These are phyloP conservation scores for Cicer arietinum DNA, from an alignment of 306 rosid genomes.

Conservation along the genomic window DNA sequence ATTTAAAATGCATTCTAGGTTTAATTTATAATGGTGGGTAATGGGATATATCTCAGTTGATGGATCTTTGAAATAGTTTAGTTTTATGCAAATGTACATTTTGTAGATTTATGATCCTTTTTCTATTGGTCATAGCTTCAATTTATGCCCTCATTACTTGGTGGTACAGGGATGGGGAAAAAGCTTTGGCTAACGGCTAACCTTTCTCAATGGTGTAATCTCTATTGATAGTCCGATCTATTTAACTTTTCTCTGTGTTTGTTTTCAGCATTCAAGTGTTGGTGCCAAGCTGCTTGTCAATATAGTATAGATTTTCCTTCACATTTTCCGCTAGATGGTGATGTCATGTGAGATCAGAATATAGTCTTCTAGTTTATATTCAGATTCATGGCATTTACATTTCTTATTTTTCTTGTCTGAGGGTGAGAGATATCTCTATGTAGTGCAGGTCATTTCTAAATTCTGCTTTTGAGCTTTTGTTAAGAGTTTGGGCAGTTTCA, in stretches of 20 bases:
- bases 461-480: conserved; percentile 92
- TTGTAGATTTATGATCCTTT: conserved; percentile 34
- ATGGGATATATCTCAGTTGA: conserved; percentile 7
- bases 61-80: conserved; percentile 23
- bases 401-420: conserved; percentile 39
- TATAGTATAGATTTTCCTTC: conserved; percentile 75
- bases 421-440: conserved; percentile 48
- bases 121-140: conserved; percentile 25
- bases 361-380: conserved; percentile 34
- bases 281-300: conserved; percentile 99
- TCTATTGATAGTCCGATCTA: neutral
- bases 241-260: conserved; percentile 41
- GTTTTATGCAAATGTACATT: conserved; percentile 38
- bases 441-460: conserved; percentile 93
- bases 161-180: conserved; percentile 3
- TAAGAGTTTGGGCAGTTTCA: conserved; percentile 94
- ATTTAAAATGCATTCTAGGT: conserved; percentile 23
- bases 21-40: conserved; percentile 32
- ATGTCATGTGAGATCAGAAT: conserved; percentile 83
- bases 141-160: conserved; percentile 22
- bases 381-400: conserved; percentile 20
- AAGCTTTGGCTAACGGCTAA: conserved; percentile 10
- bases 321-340: conserved; percentile 68
- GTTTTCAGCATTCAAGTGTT: conserved; percentile 91
- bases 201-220: conserved; percentile 24